Evolutionary conservation across 2,329 filamentous ascomycete species (phyloP), one percentile per base, ranked within the genome.

Genomic region (Akanthomyces lecanii): DNA sequence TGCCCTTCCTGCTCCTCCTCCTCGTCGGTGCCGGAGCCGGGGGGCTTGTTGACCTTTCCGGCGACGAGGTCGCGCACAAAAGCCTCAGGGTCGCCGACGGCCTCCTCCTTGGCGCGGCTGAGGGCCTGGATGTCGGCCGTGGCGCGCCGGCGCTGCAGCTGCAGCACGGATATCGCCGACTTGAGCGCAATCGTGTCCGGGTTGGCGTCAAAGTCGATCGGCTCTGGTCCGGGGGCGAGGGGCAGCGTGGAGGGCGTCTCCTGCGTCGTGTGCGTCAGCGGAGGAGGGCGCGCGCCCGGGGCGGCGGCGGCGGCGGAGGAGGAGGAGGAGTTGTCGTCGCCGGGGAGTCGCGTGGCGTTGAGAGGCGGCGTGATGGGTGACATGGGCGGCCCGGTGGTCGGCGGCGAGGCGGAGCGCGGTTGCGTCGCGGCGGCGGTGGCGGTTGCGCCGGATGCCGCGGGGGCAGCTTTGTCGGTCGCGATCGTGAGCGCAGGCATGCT

Each of bases 141-240:
- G 47, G 91, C 91, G 72, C 89, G 90, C 71, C 88, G 86, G 66
- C 88, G 88, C 78, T 98, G 94, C 67, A 96, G 82, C 77, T 96
- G 92, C 53, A 98, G 81, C 58, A 97, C 87, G 10, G 91, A 89
- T 65, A 97, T 92, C 52, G 93, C 91, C 30, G 90, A 91, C 67
- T 89, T 88, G 64, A 97, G 82, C 5, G 94, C 94, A 65, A 97
- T 89, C 28, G 89, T 92, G 78, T 98, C 94, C 8, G 91, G 88
- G 71, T 96, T 96, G 62, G 77, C 75, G 66, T 84, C 80, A 65
- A 88, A 85, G 68, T 83, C 79, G 64, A 89, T 79, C 51, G 84
- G 79, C 45, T 79, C 75, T 0, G 81, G 80, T 2, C 78, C 77
- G 4, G 82, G 82, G 1, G 82, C 79, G 1, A 76, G 71, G 42